Conservation (phyloP, 345 rosid genomes). For the Populus pruinosa region DNA sequence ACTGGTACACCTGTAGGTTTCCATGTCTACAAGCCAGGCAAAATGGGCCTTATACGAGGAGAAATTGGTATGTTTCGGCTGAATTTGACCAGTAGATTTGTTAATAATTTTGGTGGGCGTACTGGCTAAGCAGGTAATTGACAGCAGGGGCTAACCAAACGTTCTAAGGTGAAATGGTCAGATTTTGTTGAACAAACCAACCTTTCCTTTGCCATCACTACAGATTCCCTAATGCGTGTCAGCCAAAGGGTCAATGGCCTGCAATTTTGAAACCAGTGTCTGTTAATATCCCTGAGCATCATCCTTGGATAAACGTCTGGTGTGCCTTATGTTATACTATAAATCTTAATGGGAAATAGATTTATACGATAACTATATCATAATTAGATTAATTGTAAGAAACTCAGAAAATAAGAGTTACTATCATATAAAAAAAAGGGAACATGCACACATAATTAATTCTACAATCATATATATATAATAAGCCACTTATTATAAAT, state of each 20-base stretch:
- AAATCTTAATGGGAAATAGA: too few species aligned
- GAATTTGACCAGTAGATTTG: slow-evolving; percentile 24
- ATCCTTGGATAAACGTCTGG: too few species aligned
- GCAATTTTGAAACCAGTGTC: too few species aligned
- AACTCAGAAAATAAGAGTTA: too few species aligned
- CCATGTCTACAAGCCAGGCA: background rate
- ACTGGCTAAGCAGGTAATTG: slow-evolving; percentile 7
- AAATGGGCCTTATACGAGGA: background rate
- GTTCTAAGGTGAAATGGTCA: slow-evolving; percentile 15
- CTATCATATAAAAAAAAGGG: too few species aligned
- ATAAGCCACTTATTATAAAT: too few species aligned
- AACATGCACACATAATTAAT: too few species aligned
- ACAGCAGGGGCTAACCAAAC: slow-evolving; percentile 25
- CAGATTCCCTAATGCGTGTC: background rate
- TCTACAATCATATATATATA: too few species aligned
- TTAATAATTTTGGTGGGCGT: background rate
- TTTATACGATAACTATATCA: too few species aligned
- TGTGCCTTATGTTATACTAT: too few species aligned
- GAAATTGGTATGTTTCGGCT: background rate
- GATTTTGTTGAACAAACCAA: slow-evolving; percentile 29
- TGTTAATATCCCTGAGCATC: background rate
- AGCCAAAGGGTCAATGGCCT: background rate
- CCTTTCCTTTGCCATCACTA: slow-evolving; percentile 5
- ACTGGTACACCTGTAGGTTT: background rate
- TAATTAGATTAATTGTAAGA: too few species aligned